Conservation (phyloP, 2,329 filamentous ascomycete genomes). For the Colletotrichum sojae region DNA sequence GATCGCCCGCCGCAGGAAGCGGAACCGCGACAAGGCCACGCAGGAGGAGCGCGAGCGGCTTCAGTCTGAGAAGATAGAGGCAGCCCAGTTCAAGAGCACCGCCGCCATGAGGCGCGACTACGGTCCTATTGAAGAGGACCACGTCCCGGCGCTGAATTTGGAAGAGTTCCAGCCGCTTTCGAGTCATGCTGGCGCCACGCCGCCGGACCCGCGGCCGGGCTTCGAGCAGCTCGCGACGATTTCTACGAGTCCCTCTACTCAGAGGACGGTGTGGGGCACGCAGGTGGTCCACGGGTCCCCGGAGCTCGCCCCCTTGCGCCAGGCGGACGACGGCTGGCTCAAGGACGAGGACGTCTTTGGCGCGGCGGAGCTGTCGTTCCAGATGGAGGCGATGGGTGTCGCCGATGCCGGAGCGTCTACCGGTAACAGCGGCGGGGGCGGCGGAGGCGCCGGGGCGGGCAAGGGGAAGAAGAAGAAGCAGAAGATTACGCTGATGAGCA, state of each 20-base stretch:
- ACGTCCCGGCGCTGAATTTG: slow-evolving; percentile 60
- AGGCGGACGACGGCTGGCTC: slow-evolving; percentile 85
- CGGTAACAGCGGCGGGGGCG: slow-evolving; percentile 39
- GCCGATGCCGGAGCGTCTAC: slow-evolving; percentile 44
- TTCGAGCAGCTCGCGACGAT: slow-evolving; percentile 81
- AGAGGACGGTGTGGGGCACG: slow-evolving; percentile 95
- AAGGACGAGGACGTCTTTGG: slow-evolving; percentile 82
- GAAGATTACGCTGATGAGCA: slow-evolving; percentile 81
- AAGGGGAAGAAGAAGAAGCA: slow-evolving; percentile 78
- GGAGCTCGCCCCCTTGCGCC: slow-evolving; percentile 55
- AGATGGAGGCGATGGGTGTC: slow-evolving; percentile 69
- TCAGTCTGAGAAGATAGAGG: slow-evolving; percentile 85
- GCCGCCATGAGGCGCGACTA: slow-evolving; percentile 57
- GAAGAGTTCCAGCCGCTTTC: slow-evolving; percentile 77
- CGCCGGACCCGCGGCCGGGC: slow-evolving; percentile 70
- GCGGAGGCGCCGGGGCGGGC: slow-evolving; percentile 48
- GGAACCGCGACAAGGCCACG: slow-evolving; percentile 85
- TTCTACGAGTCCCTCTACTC: slow-evolving; percentile 83
- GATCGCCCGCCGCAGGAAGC: slow-evolving; percentile 81
- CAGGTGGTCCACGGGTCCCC: slow-evolving; percentile 74
- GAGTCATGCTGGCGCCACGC: slow-evolving; percentile 64
- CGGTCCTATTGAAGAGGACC: slow-evolving; percentile 57
- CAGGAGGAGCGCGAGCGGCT: slow-evolving; percentile 89
- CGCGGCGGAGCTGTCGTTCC: slow-evolving; percentile 70
- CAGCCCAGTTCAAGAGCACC: slow-evolving; percentile 74